Evolutionary conservation across 2,329 filamentous ascomycete genomes (phyloP).

Genomic region (Aureobasidium sp.): DNA sequence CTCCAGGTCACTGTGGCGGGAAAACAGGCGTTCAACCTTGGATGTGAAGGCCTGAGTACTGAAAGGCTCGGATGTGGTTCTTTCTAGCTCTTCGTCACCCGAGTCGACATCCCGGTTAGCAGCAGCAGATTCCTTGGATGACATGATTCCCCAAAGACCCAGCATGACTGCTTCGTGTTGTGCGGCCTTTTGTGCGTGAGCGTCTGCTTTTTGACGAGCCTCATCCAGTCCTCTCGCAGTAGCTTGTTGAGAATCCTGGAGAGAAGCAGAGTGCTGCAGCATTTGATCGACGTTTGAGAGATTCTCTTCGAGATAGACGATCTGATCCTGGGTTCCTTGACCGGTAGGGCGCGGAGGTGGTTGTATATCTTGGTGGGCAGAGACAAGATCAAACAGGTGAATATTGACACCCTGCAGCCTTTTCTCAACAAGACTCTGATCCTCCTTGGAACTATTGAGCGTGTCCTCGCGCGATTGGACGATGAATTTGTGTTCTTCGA

Average conservation of each 20-base stretch:
- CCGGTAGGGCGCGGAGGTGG: slow-evolving; percentile 53
- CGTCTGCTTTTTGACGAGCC: slow-evolving; percentile 20
- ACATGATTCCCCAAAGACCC: slow-evolving; percentile 48
- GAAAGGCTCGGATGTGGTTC: slow-evolving; percentile 47
- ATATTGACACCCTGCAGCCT: slow-evolving; percentile 58
- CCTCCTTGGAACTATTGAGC: slow-evolving; percentile 19
- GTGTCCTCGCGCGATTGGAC: slow-evolving; percentile 19
- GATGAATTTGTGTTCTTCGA: slow-evolving; percentile 17
- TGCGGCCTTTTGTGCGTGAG: slow-evolving; percentile 36
- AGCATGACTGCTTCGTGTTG: slow-evolving; percentile 50
- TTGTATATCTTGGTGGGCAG: slow-evolving; percentile 41
- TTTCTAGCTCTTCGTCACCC: slow-evolving; percentile 31
- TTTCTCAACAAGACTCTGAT: slow-evolving; percentile 32
- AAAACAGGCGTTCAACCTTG: slow-evolving; percentile 72
- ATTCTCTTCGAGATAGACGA: slow-evolving; percentile 59
- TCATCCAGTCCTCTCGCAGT: slow-evolving; percentile 19
- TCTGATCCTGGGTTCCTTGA: slow-evolving; percentile 57
- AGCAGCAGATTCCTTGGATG: slow-evolving; percentile 35
- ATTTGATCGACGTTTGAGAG: slow-evolving; percentile 36
- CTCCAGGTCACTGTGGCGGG: slow-evolving; percentile 67
- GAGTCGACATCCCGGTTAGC: slow-evolving; percentile 17
- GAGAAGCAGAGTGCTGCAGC: slow-evolving; percentile 25
- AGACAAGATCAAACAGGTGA: slow-evolving; percentile 47
- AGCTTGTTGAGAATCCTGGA: slow-evolving; percentile 23
- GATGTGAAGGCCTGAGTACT: slow-evolving; percentile 68